A percentile compares a stretch with the other conserved stretches of the same genome.
Conservation (phyloP, 441 rosid species). For the Aquilaria agallochum region DNA sequence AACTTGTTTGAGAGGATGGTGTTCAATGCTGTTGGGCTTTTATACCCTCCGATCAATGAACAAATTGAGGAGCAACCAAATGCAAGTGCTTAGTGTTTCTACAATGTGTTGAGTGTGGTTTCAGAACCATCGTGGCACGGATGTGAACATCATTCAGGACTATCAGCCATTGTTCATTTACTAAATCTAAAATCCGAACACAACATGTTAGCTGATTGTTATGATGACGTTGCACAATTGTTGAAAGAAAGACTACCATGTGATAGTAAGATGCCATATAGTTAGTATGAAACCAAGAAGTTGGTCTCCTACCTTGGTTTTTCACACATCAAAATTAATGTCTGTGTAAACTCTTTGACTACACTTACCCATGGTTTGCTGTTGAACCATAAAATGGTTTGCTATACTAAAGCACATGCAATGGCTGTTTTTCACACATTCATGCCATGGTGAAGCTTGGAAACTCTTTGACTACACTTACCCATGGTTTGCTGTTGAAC, state of each 20-base stretch:
- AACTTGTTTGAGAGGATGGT: too few species aligned
- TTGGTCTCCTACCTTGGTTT: neutral
- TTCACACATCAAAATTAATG: too few species aligned
- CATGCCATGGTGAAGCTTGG: neutral
- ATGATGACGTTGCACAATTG: neutral
- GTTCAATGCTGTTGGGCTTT: too few species aligned
- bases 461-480: neutral
- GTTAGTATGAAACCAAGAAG: neutral
- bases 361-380: too few species aligned
- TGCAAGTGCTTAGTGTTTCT: too few species aligned
- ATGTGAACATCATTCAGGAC: neutral
- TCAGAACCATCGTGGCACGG: too few species aligned
- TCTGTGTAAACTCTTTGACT: too few species aligned
- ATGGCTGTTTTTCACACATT: too few species aligned
- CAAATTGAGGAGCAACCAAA: too few species aligned
- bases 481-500: neutral
- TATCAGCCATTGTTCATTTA: neutral
- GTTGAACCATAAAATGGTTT: too few species aligned
- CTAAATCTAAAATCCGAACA: neutral
- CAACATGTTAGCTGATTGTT: neutral
- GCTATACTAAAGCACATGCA: neutral
- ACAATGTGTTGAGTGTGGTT: too few species aligned
- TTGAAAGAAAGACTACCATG: neutral
- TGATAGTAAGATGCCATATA: neutral
- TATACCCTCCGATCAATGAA: too few species aligned